phyloP scores from a whole-genome alignment of 2,329 filamentous ascomycete species.

The Penicillium decumbens region DNA sequence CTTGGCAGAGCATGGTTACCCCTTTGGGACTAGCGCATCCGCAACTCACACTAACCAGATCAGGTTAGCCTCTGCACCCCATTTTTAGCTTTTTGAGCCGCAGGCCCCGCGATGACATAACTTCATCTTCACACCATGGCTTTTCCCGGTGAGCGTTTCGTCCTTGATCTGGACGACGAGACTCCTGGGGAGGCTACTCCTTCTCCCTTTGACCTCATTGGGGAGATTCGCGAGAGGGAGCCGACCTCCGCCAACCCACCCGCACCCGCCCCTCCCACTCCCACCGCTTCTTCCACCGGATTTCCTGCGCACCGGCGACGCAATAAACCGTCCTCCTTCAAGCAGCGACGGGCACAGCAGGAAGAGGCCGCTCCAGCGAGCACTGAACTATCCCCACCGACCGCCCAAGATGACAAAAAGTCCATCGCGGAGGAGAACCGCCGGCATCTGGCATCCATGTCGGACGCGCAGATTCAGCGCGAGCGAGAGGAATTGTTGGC shows the following conservation, averaged over 20 bases:
- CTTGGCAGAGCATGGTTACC: constrained; percentile 15
- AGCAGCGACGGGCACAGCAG: constrained; percentile 55
- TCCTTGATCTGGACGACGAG: constrained; percentile 56
- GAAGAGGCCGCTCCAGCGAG: not conserved
- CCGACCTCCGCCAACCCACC: constrained; percentile 43
- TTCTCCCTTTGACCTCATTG: constrained; percentile 49
- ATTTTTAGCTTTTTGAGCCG: constrained; percentile 39
- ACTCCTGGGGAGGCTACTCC: constrained; percentile 17
- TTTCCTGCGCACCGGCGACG: constrained; percentile 89
- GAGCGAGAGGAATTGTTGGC: constrained; percentile 75
- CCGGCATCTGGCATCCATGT: constrained; percentile 70
- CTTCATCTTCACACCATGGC: constrained; percentile 38
- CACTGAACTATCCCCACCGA: constrained; percentile 3
- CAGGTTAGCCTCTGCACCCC: constrained; percentile 16
- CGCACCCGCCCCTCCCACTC: constrained; percentile 51
- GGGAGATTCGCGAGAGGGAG: constrained; percentile 75
- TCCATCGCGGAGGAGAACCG: constrained; percentile 81
- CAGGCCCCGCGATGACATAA: constrained; percentile 30
- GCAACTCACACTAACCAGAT: constrained; percentile 20
- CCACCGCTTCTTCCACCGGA: constrained; percentile 55
- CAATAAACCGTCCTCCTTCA: constrained; percentile 69
- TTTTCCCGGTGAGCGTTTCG: constrained; percentile 57
- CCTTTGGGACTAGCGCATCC: constrained; percentile 17
- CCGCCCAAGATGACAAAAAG: constrained; percentile 54
- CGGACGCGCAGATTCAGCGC: constrained; percentile 70